Evolutionary conservation across 2,329 filamentous ascomycete species (phyloP).

Genomic region (Xylaria hypoxylon): DNA sequence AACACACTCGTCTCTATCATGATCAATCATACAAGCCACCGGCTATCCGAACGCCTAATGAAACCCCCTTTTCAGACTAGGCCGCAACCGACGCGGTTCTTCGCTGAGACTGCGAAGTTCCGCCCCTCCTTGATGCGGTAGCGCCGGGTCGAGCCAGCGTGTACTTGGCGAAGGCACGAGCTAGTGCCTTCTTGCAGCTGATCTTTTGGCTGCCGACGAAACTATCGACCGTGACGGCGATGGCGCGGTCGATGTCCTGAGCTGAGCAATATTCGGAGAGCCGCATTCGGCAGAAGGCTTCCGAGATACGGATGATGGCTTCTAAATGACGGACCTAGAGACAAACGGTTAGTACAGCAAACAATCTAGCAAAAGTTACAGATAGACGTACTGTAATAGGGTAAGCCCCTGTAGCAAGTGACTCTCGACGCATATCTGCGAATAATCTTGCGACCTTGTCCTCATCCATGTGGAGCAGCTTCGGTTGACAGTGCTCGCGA

Average conservation of each 20-base stretch:
- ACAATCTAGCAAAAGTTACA: not conserved
- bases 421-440: conserved; percentile 95
- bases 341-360: conserved; percentile 39
- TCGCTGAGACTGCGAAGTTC: conserved; percentile 42
- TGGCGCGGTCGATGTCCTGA: conserved; percentile 94
- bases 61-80: conserved; percentile 21
- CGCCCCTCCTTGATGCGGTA: conserved; percentile 37
- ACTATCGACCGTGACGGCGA: conserved; percentile 94
- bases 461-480: conserved; percentile 96
- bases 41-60: conserved; percentile 14
- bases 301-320: conserved; percentile 94
- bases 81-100: conserved; percentile 41
- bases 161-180: conserved; percentile 96
- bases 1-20: conserved; percentile 12
- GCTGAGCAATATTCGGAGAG: conserved; percentile 94
- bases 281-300: conserved; percentile 97
- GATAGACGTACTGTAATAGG: conserved; percentile 86
- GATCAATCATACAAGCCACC: conserved; percentile 19
- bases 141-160: conserved; percentile 67
- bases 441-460: conserved; percentile 96
- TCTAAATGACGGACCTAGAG: conserved; percentile 91
- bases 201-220: conserved; percentile 98
- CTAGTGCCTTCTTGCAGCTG: conserved; percentile 95
- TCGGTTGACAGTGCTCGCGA: conserved; percentile 87
- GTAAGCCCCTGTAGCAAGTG: conserved; percentile 92